A percentile compares a stretch with the other conserved stretches of the same genome.
Conservation (phyloP, 148 eudicot genomes). For the Talinum fruticosum region DNA sequence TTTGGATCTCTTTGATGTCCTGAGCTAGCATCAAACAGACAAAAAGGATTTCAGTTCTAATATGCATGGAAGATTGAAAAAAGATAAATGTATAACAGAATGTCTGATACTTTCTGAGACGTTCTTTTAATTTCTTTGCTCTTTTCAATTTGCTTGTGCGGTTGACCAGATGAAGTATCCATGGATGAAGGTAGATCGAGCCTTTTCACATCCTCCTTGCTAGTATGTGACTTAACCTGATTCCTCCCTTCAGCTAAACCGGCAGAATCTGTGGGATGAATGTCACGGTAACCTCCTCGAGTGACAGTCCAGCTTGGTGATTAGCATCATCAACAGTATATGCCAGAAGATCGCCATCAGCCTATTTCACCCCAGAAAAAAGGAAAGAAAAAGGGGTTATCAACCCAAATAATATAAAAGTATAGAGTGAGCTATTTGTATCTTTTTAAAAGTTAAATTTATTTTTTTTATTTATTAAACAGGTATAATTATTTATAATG, state of each 20-base stretch:
- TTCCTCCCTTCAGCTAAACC: not conserved
- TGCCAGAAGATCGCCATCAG: conserved; percentile 5
- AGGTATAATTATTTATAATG: too few relatives aligned
- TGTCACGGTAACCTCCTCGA: not conserved
- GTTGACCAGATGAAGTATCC: conserved; percentile 24
- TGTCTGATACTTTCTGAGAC: conserved; percentile 19
- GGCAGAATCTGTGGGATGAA: not conserved
- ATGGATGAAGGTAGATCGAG: conserved; percentile 28
- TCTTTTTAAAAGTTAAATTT: too few relatives aligned
- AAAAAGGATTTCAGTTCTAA: too few relatives aligned
- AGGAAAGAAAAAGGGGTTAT: not conserved
- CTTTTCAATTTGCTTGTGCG: conserved; percentile 18
- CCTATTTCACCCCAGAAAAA: conserved; percentile 11
- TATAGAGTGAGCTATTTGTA: too few relatives aligned
- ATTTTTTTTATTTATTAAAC: too few relatives aligned
- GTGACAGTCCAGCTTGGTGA: not conserved
- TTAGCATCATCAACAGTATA: conserved; percentile 3
- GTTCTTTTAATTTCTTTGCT: conserved; percentile 29
- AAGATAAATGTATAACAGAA: too few relatives aligned
- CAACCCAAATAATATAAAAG: not conserved
- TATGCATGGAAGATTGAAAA: too few relatives aligned
- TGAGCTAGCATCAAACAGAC: too few relatives aligned
- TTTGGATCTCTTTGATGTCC: too few relatives aligned
- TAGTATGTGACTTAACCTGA: conserved; percentile 8
- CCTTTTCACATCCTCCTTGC: conserved; percentile 24